Evolutionary conservation across 345 rosid species (phyloP), one percentile per base, ranked within the genome.

Genomic region (Gossypium mustelinum): DNA sequence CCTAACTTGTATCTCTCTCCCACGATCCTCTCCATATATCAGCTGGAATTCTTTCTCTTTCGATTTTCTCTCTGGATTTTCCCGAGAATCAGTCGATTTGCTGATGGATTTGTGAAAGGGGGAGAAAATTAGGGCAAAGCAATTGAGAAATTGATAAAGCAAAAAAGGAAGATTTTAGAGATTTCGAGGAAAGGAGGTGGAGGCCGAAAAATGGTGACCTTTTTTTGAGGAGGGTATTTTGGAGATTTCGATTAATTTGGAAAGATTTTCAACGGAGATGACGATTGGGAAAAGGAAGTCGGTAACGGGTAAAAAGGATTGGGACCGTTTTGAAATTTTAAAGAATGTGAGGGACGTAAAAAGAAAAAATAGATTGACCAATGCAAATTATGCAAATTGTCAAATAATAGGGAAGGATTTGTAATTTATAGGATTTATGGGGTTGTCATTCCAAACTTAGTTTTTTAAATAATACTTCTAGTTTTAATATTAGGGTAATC

Each of bases 1-100:
- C 89, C 94, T 27, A 87, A 76, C 81, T 84, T 89, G 81, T 75
- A 86, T 82, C 81, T 86, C 16, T 84, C 86, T 16, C 92, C 92
- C 43, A 89, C 78, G 60, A 85, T 75, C 73, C 92, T 82, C 68
- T 87, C 91, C 91, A 89, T 86, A 51, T 12, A 57, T 58, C 34
- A 39, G 48, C 11, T 22, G 9, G 51, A 47, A 24, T 72, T 20
- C 66, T 57, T 73, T 48, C 14, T 48, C 12, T 27, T 71, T 16
- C 58, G 54, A 18, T 10, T 29, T 52, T 20, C 41, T 11, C 39
- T 34, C 39, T 34, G 39, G 54, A 39, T 10, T 52, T 52, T 20
- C 41, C 9, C 3, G 3, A 60, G 55, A 20, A 11, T 45, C 27
- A 47, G 34, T 45, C 18, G 62, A 65, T 24, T 66, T 65, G 58